Evolutionary conservation across 139 green algal species (phyloP).

Genomic region (Eudorina sp.): DNA sequence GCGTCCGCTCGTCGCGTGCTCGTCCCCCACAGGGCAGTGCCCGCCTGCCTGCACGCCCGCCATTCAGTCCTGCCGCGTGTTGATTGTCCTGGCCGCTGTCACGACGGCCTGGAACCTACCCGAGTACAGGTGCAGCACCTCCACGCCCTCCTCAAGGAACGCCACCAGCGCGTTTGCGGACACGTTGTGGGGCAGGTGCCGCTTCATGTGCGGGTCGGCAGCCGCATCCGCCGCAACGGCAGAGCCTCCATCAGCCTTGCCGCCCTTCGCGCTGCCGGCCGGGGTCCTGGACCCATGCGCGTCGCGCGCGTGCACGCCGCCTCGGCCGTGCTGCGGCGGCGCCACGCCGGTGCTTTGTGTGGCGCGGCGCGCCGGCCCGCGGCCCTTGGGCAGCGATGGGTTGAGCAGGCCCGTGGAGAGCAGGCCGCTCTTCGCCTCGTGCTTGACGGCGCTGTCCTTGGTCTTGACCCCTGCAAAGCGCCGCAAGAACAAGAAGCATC

Average conservation of each 20-base stretch:
- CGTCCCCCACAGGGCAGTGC: no score
- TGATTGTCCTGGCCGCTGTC: no score
- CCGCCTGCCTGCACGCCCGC: no score
- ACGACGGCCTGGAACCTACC: no score
- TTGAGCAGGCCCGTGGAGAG: not conserved
- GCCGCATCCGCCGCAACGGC: not conserved
- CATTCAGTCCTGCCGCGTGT: no score
- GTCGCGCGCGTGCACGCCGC: not conserved
- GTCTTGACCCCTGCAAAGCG: slow-evolving; percentile 14
- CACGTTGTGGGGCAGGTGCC: slow-evolving; percentile 56
- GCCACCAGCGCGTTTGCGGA: slow-evolving; percentile 93
- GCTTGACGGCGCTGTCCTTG: not conserved
- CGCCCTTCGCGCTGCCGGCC: not conserved
- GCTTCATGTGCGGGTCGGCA: not conserved
- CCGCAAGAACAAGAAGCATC: no score
- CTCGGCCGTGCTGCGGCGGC: slow-evolving; percentile 13
- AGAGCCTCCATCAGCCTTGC: not conserved
- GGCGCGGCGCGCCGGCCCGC: not conserved
- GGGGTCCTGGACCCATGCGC: not conserved
- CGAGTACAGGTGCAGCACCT: slow-evolving; percentile 92
- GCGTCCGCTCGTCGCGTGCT: no score
- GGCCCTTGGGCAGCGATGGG: not conserved
- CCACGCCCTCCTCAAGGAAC: slow-evolving; percentile 92
- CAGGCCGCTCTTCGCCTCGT: not conserved
- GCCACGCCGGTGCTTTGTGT: not conserved